Conservation (phyloP, 2,329 filamentous ascomycete species). For the Onygena corvina region DNA sequence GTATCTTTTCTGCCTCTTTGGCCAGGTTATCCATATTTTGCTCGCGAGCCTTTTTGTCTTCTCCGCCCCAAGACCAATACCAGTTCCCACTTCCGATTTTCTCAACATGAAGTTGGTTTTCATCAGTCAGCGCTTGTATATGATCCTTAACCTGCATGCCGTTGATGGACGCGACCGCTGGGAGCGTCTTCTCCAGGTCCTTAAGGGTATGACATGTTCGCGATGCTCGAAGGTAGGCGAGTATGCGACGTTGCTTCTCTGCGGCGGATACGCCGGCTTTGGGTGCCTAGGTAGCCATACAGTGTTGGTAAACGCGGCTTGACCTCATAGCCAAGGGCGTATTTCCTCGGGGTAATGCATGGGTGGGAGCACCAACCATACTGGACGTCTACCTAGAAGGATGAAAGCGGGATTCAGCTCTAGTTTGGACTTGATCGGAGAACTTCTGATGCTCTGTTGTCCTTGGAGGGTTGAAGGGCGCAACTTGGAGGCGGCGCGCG, state of each 20-base stretch:
- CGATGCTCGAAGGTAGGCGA: conserved; percentile 48
- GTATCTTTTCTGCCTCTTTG: conserved; percentile 24
- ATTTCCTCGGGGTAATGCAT: too few species aligned
- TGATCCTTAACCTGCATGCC: conserved; percentile 58
- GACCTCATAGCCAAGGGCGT: not conserved
- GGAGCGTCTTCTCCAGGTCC: conserved; percentile 54
- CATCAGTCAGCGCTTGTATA: conserved; percentile 49
- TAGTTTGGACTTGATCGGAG: too few species aligned
- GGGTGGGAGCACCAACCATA: not conserved
- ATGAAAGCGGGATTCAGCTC: too few species aligned
- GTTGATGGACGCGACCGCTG: conserved; percentile 50
- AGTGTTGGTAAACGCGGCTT: not conserved
- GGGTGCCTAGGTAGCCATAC: conserved; percentile 15
- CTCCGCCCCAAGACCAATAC: conserved; percentile 56
- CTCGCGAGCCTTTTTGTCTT: conserved; percentile 35
- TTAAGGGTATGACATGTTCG: conserved; percentile 53
- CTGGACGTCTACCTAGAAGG: too few species aligned
- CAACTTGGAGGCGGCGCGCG: too few species aligned
- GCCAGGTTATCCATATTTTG: conserved; percentile 24
- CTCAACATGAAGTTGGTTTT: conserved; percentile 51
- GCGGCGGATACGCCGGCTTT: conserved; percentile 47
- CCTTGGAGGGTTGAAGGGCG: too few species aligned
- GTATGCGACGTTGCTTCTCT: conserved; percentile 47
- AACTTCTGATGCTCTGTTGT: too few species aligned
- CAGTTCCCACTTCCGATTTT: conserved; percentile 61